A percentile compares a stretch with the other conserved stretches of the same genome.
Evolutionary conservation across 164 flowering plant genomes (phyloP).

Genomic region (Amborella trichopoda): DNA sequence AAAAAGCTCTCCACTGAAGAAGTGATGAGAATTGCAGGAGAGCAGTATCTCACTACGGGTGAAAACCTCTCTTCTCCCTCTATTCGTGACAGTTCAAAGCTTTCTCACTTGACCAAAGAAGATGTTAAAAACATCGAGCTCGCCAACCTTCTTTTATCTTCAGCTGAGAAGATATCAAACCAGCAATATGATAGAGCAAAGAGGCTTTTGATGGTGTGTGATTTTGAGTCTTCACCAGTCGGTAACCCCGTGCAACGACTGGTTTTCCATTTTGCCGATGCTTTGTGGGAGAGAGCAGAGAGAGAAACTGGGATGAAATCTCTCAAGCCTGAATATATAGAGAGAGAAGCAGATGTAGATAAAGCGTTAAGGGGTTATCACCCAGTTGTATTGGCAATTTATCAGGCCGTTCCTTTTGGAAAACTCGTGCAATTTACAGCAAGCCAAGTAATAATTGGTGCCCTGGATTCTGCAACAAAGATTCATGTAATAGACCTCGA

Average conservation of each 20-base stretch:
- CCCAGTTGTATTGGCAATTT: constrained; percentile 12
- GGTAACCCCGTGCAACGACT: no score
- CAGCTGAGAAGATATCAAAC: no score
- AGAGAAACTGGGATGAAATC: no score
- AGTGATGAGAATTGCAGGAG: constrained; percentile 36
- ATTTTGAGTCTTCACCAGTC: no score
- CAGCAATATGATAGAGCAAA: no score
- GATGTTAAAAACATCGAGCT: constrained; percentile 35
- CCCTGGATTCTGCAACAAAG: constrained; percentile 24
- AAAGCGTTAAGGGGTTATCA: constrained; percentile 12
- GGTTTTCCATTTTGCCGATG: constrained; percentile 39
- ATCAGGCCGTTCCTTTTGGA: constrained; percentile 20
- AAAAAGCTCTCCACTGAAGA: constrained; percentile 24
- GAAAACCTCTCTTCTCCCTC: constrained; percentile 9
- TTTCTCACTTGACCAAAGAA: constrained; percentile 21
- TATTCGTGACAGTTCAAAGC: constrained; percentile 17
- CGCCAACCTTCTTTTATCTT: constrained; percentile 29
- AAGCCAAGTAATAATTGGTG: no score
- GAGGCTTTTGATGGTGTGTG: no score
- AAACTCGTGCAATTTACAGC: constrained; percentile 29
- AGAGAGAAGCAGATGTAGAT: constrained; percentile 10
- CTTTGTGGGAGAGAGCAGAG: constrained; percentile 37
- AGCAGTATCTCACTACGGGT: constrained; percentile 23
- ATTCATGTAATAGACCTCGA: constrained; percentile 39
- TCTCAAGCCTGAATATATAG: no score